Evolutionary conservation across 2,329 filamentous ascomycete genomes (phyloP).

Genomic region (Microsporum ferrugineum): DNA sequence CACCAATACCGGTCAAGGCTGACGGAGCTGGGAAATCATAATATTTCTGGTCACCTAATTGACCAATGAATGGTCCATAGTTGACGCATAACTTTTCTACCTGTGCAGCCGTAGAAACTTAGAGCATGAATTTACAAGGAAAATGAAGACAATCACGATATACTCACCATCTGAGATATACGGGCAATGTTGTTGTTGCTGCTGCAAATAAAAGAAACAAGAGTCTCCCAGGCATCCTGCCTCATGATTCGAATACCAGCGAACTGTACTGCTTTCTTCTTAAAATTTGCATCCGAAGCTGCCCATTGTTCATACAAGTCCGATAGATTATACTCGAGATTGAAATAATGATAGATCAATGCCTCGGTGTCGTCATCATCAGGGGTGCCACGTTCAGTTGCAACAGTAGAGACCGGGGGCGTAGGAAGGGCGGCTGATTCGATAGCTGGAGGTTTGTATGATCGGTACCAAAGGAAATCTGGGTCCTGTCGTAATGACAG

Average conservation of each 20-base stretch:
- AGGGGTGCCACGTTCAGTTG: slow-evolving; percentile 14
- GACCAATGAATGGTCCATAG: slow-evolving; percentile 67
- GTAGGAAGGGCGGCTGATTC: slow-evolving; percentile 24
- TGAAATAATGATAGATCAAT: slow-evolving; percentile 76
- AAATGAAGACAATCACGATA: background rate
- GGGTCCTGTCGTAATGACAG: slow-evolving; percentile 75
- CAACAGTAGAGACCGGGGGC: slow-evolving; percentile 24
- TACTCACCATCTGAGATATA: slow-evolving; percentile 79
- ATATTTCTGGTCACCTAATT: slow-evolving; percentile 58
- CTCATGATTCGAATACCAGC: slow-evolving; percentile 82
- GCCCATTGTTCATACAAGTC: slow-evolving; percentile 82
- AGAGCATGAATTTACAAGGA: background rate
- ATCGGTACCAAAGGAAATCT: slow-evolving; percentile 66
- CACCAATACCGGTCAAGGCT: slow-evolving; percentile 58
- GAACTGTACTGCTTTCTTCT: slow-evolving; percentile 73
- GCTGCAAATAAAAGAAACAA: slow-evolving; percentile 93
- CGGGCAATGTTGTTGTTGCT: slow-evolving; percentile 96
- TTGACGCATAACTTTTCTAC: slow-evolving; percentile 77
- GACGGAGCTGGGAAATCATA: slow-evolving; percentile 77
- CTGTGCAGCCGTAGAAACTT: slow-evolving; percentile 25
- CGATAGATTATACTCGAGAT: slow-evolving; percentile 64
- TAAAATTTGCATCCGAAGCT: slow-evolving; percentile 72
- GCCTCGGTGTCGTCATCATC: slow-evolving; percentile 58
- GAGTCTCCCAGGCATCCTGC: slow-evolving; percentile 91
- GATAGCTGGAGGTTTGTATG: slow-evolving; percentile 42